These are phyloP conservation scores for Micractinium sp. DNA, from an alignment of 139 green algal species.

Conservation along the genomic window DNA sequence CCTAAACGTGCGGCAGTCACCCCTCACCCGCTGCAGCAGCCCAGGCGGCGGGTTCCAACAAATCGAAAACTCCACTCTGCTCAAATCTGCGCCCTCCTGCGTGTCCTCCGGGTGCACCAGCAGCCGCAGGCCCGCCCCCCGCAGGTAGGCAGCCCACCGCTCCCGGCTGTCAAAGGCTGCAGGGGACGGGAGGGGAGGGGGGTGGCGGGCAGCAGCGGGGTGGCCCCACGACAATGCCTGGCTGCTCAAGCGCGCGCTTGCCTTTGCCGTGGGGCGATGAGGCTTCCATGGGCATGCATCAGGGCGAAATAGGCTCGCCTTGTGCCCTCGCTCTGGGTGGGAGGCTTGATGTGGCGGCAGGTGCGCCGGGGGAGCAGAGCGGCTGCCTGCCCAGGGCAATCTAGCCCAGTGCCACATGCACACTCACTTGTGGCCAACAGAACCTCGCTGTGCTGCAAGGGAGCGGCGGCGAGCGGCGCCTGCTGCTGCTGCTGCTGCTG, in stretches of 20 bases:
- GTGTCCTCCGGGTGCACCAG: conserved; percentile 25
- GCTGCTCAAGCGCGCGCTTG: neutral
- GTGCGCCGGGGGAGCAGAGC: neutral
- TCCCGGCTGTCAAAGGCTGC: conserved; percentile 38
- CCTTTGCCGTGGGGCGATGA: neutral
- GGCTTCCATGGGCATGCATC: neutral
- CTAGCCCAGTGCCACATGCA: neutral
- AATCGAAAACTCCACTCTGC: conserved; percentile 32
- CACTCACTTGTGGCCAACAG: conserved; percentile 44
- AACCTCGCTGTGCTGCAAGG: conserved; percentile 38
- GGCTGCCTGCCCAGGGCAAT: neutral
- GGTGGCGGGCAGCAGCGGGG: neutral
- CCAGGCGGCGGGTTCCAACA: conserved; percentile 25
- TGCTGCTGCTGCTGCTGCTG: neutral
- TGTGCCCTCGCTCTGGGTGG: too few species aligned
- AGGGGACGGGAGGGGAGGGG: neutral
- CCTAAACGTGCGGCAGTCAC: neutral
- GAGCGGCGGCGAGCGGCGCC: neutral
- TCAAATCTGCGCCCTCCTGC: neutral
- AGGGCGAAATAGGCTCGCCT: neutral
- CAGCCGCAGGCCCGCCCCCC: conserved; percentile 27
- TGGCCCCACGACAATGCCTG: neutral
- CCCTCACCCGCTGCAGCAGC: conserved; percentile 28
- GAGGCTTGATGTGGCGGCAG: too few species aligned
- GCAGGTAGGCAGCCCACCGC: conserved; percentile 26